These are phyloP conservation scores for Artomyces pyxidatus DNA, from an alignment of 768 basidiomycete genomes.

Conservation along the genomic window DNA sequence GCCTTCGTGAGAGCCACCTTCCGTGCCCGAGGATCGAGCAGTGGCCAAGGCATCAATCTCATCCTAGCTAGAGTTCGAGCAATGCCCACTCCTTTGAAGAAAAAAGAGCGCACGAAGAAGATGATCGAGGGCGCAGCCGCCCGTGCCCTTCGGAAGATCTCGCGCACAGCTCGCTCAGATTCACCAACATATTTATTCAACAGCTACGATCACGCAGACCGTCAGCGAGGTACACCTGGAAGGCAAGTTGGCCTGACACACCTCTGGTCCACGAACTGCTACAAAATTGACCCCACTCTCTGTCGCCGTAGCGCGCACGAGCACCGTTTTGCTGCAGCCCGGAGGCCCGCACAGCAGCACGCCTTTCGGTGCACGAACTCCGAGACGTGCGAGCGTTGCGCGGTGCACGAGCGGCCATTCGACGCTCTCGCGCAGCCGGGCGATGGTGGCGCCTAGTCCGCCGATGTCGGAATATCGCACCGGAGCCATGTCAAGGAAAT, in stretches of 20 bases:
- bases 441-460: conserved; percentile 73
- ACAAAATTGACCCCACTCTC: conserved; percentile 95
- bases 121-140: conserved; percentile 92
- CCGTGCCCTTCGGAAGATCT: conserved; percentile 92
- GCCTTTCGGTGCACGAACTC: conserved; percentile 83
- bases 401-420: conserved; percentile 93
- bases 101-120: conserved; percentile 69
- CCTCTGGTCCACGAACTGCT: conserved; percentile 97
- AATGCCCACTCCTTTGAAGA: no score
- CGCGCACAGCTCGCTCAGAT: conserved; percentile 90
- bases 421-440: conserved; percentile 82
- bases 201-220: conserved; percentile 40
- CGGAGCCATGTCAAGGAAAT: conserved; percentile 81
- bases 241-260: conserved; percentile 23
- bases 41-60: conserved; percentile 93
- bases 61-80: conserved; percentile 45
- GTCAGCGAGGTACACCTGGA: not conserved
- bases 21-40: conserved; percentile 53
- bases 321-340: conserved; percentile 94
- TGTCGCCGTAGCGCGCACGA: conserved; percentile 85
- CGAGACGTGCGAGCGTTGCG: conserved; percentile 79
- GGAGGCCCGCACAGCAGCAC: conserved; percentile 92
- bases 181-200: conserved; percentile 97
- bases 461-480: conserved; percentile 86
- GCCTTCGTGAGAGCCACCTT: conserved; percentile 65